A percentile compares a stretch with the other conserved stretches of the same genome.
These are phyloP conservation scores for Raphidocelis subcapitata DNA, from an alignment of 139 green algal species.

Conservation along the genomic window DNA sequence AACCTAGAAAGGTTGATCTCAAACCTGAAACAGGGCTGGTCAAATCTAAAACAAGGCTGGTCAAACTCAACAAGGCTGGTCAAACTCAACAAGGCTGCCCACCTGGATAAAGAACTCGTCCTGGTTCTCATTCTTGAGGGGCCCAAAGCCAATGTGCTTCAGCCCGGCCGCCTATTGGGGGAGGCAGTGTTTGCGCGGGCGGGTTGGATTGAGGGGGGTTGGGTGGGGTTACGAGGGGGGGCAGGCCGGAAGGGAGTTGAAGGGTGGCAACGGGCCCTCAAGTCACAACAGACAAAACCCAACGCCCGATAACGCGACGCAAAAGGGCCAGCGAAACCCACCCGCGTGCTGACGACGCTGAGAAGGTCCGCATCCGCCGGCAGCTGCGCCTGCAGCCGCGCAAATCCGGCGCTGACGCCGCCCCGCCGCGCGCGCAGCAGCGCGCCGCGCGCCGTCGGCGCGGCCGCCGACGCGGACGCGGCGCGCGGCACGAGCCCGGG, in stretches of 20 bases:
- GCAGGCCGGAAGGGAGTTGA: background rate
- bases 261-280: too few species aligned
- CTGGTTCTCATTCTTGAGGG: constrained; percentile 54
- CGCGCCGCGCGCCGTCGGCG: too few species aligned
- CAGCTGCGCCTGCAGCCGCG: constrained; percentile 14
- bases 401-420: constrained; percentile 23
- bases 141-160: constrained; percentile 53
- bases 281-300: background rate
- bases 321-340: background rate
- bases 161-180: constrained; percentile 30
- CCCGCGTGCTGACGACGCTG: constrained; percentile 18
- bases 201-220: background rate
- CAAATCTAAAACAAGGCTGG: too few species aligned
- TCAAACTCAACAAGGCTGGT: too few species aligned
- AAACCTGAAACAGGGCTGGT: too few species aligned
- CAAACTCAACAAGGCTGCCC: too few species aligned
- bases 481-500: too few species aligned
- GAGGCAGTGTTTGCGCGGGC: too few species aligned
- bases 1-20: too few species aligned
- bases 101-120: constrained; percentile 46
- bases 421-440: constrained; percentile 15
- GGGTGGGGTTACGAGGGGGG: too few species aligned
- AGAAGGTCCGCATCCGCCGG: background rate
- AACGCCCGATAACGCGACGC: background rate
- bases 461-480: too few species aligned